Base-by-base conservation (phyloP, 2,329 filamentous ascomycete species). In the Claviceps fusiformis region DNA sequence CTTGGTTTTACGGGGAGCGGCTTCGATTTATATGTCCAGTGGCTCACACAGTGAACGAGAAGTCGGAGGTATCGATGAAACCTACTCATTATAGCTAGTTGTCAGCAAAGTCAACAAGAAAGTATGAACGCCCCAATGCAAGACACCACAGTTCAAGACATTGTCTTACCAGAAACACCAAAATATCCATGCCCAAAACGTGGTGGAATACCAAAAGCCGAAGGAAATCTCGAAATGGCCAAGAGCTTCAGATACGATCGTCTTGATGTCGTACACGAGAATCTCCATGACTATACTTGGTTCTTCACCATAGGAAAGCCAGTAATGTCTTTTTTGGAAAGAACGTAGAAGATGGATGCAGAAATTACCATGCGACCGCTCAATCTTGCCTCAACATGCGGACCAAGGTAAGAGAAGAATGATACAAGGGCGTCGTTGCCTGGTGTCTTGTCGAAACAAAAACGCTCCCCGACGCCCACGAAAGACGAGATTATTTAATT, bases 31-130 rank as follows among this genome's bases (percentile, higher is more conserved):
- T 95, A 95, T 11, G 76, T 77, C 87, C 89, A 93, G 68, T 95
- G 91, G 63, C 87, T 89, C 63, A 87, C 74, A 64, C 88, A 82
- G 68, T 96, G 93, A 62, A 95, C 84, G 63, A 95, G 75, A 62
- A 95, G 79, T 60, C 92, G 87, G 58, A 89, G 65, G 72, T 96
- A 96, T 62, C 92, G 86, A 76, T 95, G 89, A 58, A 92, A 65
- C 82, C 91, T 95, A 56, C 31, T 52, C 19, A 46, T 39, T 11
- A 19, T 24, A 35, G 15, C 47, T 17, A 47, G 29, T 41, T 11
- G 43, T 53, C 43, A 53, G 29, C 35, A 39, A 47, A 46, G 11
- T 7, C 29, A 27, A 29, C 43, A 24, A 17, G 3, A 37, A 27
- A 6, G 7, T 7, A 52, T 5, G 1, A 15, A 35, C 27, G 9